A percentile compares a stretch with the other conserved stretches of the same genome.
Evolutionary conservation across 2,329 filamentous ascomycete genomes (phyloP).

Genomic region (Incumbomyces lentus): DNA sequence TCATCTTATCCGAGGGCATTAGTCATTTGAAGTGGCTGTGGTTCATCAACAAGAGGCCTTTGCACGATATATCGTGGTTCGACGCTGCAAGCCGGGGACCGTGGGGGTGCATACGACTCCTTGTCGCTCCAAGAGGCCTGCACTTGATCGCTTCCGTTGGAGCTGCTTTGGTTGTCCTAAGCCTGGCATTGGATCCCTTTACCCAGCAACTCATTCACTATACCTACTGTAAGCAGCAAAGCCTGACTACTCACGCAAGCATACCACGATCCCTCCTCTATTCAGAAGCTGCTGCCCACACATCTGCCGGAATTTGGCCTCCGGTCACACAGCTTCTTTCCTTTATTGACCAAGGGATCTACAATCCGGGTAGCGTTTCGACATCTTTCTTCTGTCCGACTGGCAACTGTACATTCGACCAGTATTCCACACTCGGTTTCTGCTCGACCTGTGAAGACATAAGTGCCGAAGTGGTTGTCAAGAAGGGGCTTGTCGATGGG

Average conservation of each 20-base stretch:
- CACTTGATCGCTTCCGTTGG: conserved; percentile 18
- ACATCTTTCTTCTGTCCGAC: conserved; percentile 1
- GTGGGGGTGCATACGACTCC: conserved; percentile 20
- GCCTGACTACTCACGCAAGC: background rate
- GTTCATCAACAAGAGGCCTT: conserved; percentile 9
- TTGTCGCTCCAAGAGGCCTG: conserved; percentile 13
- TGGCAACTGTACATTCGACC: conserved; percentile 1
- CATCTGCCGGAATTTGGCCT: background rate
- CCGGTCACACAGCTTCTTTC: background rate
- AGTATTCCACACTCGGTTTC: background rate
- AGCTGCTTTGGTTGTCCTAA: conserved; percentile 19
- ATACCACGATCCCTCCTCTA: background rate
- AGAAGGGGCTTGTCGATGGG: too few relatives aligned
- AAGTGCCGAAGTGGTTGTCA: too few relatives aligned
- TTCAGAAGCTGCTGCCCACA: background rate
- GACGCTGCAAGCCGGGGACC: conserved; percentile 24
- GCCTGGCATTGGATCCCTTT: conserved; percentile 19
- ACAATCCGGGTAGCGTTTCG: background rate
- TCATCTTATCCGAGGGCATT: conserved; percentile 22
- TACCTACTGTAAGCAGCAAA: background rate
- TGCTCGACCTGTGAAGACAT: too few relatives aligned
- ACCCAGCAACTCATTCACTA: background rate
- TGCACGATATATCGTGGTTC: conserved; percentile 21
- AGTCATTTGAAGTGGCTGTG: conserved; percentile 26
- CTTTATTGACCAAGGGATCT: too few relatives aligned